Evolutionary conservation across 495 filamentous ascomycete species (phyloP), one percentile per base, ranked within the genome.

Genomic region (Neurospora sp.): DNA sequence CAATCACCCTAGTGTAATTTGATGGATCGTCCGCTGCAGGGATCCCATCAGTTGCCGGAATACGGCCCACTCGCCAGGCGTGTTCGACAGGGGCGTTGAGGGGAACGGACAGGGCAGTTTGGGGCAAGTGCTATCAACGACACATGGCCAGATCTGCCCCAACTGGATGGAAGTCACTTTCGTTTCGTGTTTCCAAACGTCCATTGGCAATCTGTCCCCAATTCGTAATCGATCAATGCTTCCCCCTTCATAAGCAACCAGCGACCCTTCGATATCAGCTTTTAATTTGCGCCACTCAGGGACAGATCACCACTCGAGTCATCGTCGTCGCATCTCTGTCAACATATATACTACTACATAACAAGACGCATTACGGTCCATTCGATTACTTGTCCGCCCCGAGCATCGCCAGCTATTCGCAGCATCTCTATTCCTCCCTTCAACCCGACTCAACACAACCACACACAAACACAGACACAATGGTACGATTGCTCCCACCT

Each of bases 181-280:
- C 65, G 69, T 27, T 69, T 69, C 44, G 39, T 53, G 40, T 42
- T 12, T 39, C 39, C 22, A 42, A 39, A 59, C 27, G 42, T 38
- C 72, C 45, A 44, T 68, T 48, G 41, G 76, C 78, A 80, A 80
- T 77, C 76, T 80, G 78, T 76, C 78, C 78, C 75, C 70, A 76
- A 71, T 69, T 61, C 70, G 53, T 35, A 65, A 65, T 65, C 12
- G 22, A 61, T 61, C 8, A 61, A 65, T 35, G 53, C 53, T 65
- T 8, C 53, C 53, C 53, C 53, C 27, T 35, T 69, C 73, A 16
- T 39, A 27, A 17, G 12, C 12, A n/a, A 68, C 22, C 70, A 38
- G 14, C 31, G 16, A 69, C 69, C 20, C 20, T 45, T 65, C 17
- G 27, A 65, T 35, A 65, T 17, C 14, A 65, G 3, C 27, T 37